Base-by-base conservation (phyloP, 129 eudicot genomes). In the Apium graveolens region DNA sequence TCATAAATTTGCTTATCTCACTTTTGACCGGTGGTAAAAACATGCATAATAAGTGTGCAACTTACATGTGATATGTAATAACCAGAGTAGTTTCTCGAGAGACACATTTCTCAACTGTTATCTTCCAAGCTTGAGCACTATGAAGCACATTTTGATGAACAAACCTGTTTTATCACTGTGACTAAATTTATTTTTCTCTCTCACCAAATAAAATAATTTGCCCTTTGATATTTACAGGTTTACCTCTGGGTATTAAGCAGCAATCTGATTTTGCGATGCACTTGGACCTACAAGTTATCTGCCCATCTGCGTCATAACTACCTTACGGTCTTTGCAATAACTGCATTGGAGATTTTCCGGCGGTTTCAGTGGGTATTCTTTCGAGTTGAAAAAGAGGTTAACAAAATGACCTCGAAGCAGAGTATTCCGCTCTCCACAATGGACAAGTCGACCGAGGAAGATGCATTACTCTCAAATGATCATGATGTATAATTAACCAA, bases 271-370 rank as follows among this genome's bases (percentile, higher is more conserved):
- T 85, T 95, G 79, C 86, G 97, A 20, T 91, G 99, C 86, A 95
- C 97, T 5, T 95, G 99, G 99, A 95, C 99, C 2, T 95, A 95
- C 96, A 95, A 95, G 82, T 81, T 95, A 37, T 95, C 99, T 7
- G 94, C 99, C 53, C 99, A 95, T 95, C 99, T 95, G 63, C 96
- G 97, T 44, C 99, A 95, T 69, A 95, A 95, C 75, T 86, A 92
- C 86, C 84, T 90, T 34, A 91, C 99, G 21, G 91, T 95, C 75
- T 92, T 90, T 57, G 81, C 94, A 12, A 91, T 95, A 68, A 85
- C 94, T 21, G 84, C 92, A 31, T 81, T 95, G 79, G 99, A 95
- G 86, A 90, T 92, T 65, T 83, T 88, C 70, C 92, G 99, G 3
- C 89, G 97, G 41, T 95, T 95, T 85, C 99, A 95, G 63, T 95